These are phyloP conservation scores for Nakazawaea peltata DNA, from an alignment of 805 yeast genomes.

Conservation along the genomic window DNA sequence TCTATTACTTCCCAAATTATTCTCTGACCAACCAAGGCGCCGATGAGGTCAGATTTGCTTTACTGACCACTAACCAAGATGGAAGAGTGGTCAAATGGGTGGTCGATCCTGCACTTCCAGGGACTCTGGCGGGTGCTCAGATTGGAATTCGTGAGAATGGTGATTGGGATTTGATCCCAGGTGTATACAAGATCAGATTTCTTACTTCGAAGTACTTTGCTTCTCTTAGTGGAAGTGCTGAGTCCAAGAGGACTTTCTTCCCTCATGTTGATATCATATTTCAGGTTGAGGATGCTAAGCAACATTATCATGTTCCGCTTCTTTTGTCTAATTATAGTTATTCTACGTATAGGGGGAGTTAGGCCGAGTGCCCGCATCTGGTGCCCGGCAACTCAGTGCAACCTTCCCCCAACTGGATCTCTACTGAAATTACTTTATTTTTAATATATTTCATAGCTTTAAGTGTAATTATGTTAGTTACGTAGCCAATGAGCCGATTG, in stretches of 20 bases:
- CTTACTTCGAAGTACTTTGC: slow-evolving; percentile 63
- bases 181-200: slow-evolving; percentile 70
- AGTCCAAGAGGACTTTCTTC: slow-evolving; percentile 50
- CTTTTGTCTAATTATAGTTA: slow-evolving; percentile 80
- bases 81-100: slow-evolving; percentile 76
- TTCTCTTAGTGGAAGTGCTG: slow-evolving; percentile 12
- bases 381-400: too few species aligned
- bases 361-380: too few species aligned
- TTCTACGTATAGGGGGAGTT: slow-evolving; percentile 86
- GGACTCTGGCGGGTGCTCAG: slow-evolving; percentile 11
- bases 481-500: too few species aligned
- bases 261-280: slow-evolving; percentile 83
- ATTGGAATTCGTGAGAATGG: slow-evolving; percentile 24
- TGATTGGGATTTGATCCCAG: slow-evolving; percentile 39
- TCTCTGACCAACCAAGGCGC: slow-evolving; percentile 15
- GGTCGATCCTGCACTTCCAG: slow-evolving; percentile 26
- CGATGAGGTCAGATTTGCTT: slow-evolving; percentile 37
- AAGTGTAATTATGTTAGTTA: too few species aligned
- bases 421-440: too few species aligned
- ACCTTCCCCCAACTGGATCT: too few species aligned
- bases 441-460: too few species aligned
- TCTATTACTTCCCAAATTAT: slow-evolving; percentile 31
- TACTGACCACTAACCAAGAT: slow-evolving; percentile 65
- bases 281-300: slow-evolving; percentile 58
- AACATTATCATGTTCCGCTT: slow-evolving; percentile 87